Conservation (phyloP, 495 filamentous ascomycete genomes). For the Podospora pseudoanserina region DNA sequence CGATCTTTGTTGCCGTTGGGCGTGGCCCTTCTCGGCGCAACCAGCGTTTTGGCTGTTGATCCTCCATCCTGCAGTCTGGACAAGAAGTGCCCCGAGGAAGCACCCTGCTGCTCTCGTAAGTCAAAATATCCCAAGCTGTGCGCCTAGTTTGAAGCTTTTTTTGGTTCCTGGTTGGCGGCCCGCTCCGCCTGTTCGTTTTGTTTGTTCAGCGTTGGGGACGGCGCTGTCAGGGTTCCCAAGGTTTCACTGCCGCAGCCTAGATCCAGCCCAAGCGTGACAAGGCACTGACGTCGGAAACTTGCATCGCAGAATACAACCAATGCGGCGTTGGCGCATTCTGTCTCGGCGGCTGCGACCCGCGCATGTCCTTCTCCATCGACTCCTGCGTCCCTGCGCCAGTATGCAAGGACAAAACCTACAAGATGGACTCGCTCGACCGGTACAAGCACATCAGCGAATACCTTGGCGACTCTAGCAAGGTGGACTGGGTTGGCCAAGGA, state of each 20-base stretch:
- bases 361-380: slow-evolving; percentile 72
- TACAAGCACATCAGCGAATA: slow-evolving; percentile 70
- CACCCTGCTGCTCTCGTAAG: slow-evolving; percentile 93
- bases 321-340: slow-evolving; percentile 94
- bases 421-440: slow-evolving; percentile 63
- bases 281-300: slow-evolving; percentile 26
- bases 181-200: slow-evolving; percentile 2
- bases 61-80: slow-evolving; percentile 40
- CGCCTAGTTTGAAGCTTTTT: neutral
- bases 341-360: slow-evolving; percentile 90
- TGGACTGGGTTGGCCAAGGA: slow-evolving; percentile 89
- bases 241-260: slow-evolving; percentile 8
- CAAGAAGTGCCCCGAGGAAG: slow-evolving; percentile 66
- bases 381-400: slow-evolving; percentile 83
- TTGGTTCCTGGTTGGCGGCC: neutral
- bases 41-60: slow-evolving; percentile 35
- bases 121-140: slow-evolving; percentile 26
- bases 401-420: slow-evolving; percentile 71
- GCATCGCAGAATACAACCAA: slow-evolving; percentile 75
- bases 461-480: slow-evolving; percentile 70
- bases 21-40: slow-evolving; percentile 41
- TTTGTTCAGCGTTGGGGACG: neutral
- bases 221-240: neutral
- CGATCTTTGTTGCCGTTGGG: slow-evolving; percentile 36
- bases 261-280: neutral